Evolutionary conservation across 2,329 filamentous ascomycete genomes (phyloP), one percentile per base, ranked within the genome.

Genomic region (Albifimbria verrucaria): DNA sequence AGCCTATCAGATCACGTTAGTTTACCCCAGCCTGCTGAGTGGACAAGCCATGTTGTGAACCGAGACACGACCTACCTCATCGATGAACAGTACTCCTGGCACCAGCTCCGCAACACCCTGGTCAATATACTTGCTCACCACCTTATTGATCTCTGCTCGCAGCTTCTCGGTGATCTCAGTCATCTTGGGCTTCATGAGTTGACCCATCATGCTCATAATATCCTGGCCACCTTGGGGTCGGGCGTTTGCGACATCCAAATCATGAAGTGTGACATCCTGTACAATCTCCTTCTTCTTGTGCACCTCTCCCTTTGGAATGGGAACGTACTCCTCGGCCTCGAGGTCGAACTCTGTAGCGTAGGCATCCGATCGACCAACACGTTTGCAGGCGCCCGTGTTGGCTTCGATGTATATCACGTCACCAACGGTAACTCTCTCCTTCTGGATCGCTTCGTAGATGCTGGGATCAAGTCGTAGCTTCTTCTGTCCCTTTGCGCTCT

Each of bases 281-380:
- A 99, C 94, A 62, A 99, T 96, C 75, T 99, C 94, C 80, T 99
- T 99, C 85, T 97, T 97, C 84, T 99, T 99, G 79, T 97, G 94
- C 51, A 99, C 94, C 67, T 99, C 94, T 54, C 94, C 94, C 78
- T 99, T 99, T 53, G 94, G 94, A 58, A 99, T 95, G 6, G 94
- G 94, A 59, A 99, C 94, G 71, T 99, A 99, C 75, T 99, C 94
- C 74, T 99, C 94, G 2, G 94, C 94, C 77, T 99, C 94, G 48
- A 99, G 85, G 70, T 99, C 94, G 70, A 99, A 99, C 71, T 99
- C 94, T 49, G 94, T 99, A 24, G 92, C 93, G 71, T 97, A 97
- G 24, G 94, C 94, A 70, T 99, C 94, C 45, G 91, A 96, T 66
- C 94, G 84, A 49, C 94, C 94, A 11, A 99, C 94, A 64, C 94